Evolutionary conservation across 805 yeast species (phyloP).

Genomic region (Tetrapisispora pingtungensis): DNA sequence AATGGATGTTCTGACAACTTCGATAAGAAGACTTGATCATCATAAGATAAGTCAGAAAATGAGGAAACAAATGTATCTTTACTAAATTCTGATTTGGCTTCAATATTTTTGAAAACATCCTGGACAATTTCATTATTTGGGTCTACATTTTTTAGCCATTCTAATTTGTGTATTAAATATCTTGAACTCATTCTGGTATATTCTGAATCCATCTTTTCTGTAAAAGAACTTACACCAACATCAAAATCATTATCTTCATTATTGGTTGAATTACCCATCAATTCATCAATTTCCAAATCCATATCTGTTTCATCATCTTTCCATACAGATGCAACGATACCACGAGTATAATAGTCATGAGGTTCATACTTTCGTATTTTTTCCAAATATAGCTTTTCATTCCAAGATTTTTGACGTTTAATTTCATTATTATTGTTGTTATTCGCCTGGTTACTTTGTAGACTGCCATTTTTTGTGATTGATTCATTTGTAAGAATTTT

Average conservation of each 20-base stretch:
- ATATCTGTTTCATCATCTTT: constrained; percentile 28
- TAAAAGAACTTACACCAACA: constrained; percentile 18
- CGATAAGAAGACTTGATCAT: constrained; percentile 10
- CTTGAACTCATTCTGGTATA: constrained; percentile 22
- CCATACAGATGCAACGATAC: constrained; percentile 34
- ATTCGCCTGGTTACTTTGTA: neutral
- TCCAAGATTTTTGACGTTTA: constrained; percentile 33
- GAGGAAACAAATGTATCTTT: constrained; percentile 8
- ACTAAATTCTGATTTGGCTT: constrained; percentile 6
- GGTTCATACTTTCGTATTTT: constrained; percentile 49
- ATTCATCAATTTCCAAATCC: constrained; percentile 16
- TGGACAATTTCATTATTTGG: constrained; percentile 22
- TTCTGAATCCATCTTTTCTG: constrained; percentile 9
- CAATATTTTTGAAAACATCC: constrained; percentile 9
- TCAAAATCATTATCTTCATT: constrained; percentile 27
- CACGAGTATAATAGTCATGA: constrained; percentile 67
- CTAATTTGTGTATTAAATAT: constrained; percentile 18
- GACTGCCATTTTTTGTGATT: neutral
- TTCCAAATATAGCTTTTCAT: constrained; percentile 56
- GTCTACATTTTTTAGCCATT: constrained; percentile 36
- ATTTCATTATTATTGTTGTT: constrained; percentile 4
- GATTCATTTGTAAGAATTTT: neutral
- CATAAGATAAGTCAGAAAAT: constrained; percentile 11
- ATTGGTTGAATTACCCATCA: constrained; percentile 12
- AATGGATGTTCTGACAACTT: constrained; percentile 25